Evolutionary conservation across 2,329 filamentous ascomycete species (phyloP).

Genomic region (Calycina herbarum): DNA sequence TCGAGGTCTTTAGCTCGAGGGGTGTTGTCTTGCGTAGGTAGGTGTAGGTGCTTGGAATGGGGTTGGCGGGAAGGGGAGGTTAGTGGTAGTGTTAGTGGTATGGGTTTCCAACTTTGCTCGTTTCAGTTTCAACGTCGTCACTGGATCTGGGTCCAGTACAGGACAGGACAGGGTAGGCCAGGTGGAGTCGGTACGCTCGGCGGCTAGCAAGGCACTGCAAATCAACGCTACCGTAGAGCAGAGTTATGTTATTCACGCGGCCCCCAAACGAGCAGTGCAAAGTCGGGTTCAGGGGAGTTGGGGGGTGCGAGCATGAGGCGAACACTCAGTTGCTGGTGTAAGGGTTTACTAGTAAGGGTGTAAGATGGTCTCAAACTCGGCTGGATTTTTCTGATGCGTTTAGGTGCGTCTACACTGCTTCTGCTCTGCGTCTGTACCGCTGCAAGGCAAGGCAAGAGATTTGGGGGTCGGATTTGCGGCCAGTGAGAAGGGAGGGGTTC

Average conservation of each 20-base stretch:
- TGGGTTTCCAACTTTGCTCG: conserved; percentile 2
- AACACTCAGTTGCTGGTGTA: neutral
- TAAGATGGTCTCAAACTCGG: neutral
- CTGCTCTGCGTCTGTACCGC: neutral
- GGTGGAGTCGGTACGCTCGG: no score
- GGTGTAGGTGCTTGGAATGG: neutral
- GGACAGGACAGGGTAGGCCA: no score
- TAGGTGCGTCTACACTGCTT: neutral
- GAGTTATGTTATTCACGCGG: no score
- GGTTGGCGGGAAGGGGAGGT: neutral
- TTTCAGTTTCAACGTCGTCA: no score
- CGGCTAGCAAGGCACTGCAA: no score
- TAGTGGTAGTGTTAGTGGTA: neutral
- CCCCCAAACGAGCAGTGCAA: neutral
- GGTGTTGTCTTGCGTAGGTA: neutral
- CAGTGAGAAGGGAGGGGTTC: neutral
- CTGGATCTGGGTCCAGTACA: no score
- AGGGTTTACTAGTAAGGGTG: no score
- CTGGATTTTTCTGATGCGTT: neutral
- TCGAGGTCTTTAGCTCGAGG: neutral
- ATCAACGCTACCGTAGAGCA: no score
- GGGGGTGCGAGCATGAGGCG: neutral
- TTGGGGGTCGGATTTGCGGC: neutral
- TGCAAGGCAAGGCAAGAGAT: neutral
- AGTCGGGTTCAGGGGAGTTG: neutral